Conservation (phyloP, 2,329 filamentous ascomycete genomes). For the Penicillium decumbens region DNA sequence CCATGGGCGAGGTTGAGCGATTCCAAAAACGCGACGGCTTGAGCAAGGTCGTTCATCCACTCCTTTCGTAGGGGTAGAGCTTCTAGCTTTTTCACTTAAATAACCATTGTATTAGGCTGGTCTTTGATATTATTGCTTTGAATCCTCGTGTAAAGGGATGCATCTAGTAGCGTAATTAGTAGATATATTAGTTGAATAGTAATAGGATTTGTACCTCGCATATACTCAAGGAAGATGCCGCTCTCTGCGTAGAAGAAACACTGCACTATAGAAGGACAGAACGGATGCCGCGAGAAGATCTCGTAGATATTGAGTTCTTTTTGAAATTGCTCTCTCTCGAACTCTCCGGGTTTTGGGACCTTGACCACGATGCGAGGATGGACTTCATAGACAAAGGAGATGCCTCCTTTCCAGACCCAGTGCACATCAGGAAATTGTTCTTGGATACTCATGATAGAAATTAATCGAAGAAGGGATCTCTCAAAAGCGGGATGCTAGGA, state of each 20-base stretch:
- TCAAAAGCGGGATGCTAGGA: too few relatives aligned
- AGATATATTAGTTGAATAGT: constrained; percentile 15
- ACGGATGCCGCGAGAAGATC: constrained; percentile 19
- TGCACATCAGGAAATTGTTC: constrained; percentile 12
- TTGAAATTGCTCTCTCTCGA: constrained; percentile 25
- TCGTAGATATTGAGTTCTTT: constrained; percentile 27
- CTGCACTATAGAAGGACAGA: constrained; percentile 24
- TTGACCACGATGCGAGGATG: constrained; percentile 30
- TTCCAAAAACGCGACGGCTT: constrained; percentile 31
- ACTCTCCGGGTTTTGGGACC: constrained; percentile 23
- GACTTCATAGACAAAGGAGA: constrained; percentile 29
- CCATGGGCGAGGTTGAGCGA: constrained; percentile 32
- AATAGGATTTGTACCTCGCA: constrained; percentile 22
- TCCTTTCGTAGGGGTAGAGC: constrained; percentile 23
- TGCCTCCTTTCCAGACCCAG: constrained; percentile 27
- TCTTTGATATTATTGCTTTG: constrained; percentile 24
- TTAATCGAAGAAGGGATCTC: not conserved
- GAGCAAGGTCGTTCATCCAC: constrained; percentile 33
- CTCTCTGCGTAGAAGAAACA: constrained; percentile 21
- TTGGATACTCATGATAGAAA: constrained; percentile 1
- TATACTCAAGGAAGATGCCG: constrained; percentile 23
- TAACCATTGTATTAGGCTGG: constrained; percentile 19
- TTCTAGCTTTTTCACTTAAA: constrained; percentile 25
- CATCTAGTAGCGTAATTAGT: not conserved
- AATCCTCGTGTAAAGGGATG: constrained; percentile 8